Evolutionary conservation across 805 yeast species (phyloP).

Genomic region (Millerozyma miso): DNA sequence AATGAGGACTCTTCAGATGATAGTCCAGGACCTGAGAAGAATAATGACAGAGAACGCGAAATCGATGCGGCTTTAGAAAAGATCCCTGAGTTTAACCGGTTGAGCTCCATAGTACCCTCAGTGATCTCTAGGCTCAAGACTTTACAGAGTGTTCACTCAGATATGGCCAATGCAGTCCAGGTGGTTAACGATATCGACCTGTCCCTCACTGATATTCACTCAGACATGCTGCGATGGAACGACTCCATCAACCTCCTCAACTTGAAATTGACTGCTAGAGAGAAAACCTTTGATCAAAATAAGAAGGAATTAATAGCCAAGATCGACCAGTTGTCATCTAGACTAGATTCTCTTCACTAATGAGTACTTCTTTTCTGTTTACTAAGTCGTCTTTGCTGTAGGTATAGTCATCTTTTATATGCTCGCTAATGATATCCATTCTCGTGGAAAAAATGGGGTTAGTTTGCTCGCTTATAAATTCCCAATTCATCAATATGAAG

Average conservation of each 20-base stretch:
- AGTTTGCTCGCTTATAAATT: neutral
- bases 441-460: neutral
- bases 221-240: constrained; percentile 30
- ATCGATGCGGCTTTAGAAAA: constrained; percentile 22
- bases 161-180: constrained; percentile 23
- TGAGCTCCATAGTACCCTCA: constrained; percentile 19
- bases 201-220: constrained; percentile 18
- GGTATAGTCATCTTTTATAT: neutral
- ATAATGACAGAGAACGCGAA: neutral
- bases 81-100: constrained; percentile 22
- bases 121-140: constrained; percentile 26
- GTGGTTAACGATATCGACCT: constrained; percentile 23
- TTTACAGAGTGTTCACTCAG: constrained; percentile 30
- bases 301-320: constrained; percentile 5
- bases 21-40: neutral
- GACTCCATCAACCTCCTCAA: constrained; percentile 18
- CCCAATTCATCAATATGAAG: neutral
- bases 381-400: no score
- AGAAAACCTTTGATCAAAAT: constrained; percentile 19
- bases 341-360: neutral
- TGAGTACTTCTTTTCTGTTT: no score
- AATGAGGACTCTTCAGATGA: neutral
- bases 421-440: neutral
- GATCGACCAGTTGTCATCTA: neutral
- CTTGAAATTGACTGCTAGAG: constrained; percentile 20